Evolutionary conservation across 805 yeast species (phyloP).

Genomic region (Cyberlindnera mycetangii): DNA sequence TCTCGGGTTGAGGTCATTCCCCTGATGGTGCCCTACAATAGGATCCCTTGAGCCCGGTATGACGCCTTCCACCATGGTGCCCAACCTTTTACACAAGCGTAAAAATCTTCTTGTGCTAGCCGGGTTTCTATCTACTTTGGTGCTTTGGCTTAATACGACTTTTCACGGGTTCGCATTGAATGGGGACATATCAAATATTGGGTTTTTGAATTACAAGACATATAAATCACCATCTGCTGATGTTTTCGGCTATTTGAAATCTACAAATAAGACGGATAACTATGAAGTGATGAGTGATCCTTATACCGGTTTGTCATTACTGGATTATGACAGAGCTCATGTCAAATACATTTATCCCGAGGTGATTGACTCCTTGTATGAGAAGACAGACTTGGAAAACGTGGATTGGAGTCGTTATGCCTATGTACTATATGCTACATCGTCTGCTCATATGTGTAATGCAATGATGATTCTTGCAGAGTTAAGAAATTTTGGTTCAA

Average conservation of each 20-base stretch:
- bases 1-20: too few species aligned
- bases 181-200: conserved; percentile 1
- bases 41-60: too few species aligned
- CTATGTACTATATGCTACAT: conserved; percentile 61
- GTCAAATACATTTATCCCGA: conserved; percentile 26
- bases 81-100: too few species aligned
- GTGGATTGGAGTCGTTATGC: conserved; percentile 47
- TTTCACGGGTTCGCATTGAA: conserved; percentile 2
- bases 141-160: too few species aligned
- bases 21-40: too few species aligned
- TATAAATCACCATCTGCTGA: not conserved
- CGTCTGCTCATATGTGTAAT: conserved; percentile 46
- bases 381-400: conserved; percentile 14
- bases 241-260: conserved; percentile 5
- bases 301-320: not conserved
- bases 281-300: not conserved
- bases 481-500: conserved; percentile 36
- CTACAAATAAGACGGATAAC: not conserved
- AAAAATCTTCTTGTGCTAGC: too few species aligned
- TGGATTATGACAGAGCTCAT: conserved; percentile 24
- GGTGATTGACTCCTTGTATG: conserved; percentile 22
- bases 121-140: too few species aligned
- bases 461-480: conserved; percentile 46
- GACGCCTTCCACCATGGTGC: too few species aligned
- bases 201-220: conserved; percentile 1